Percentiles rank a stretch among this genome's conserved stretches.
Conservation (phyloP, 2,329 filamentous ascomycete genomes). For the Dactylellina sp. region DNA sequence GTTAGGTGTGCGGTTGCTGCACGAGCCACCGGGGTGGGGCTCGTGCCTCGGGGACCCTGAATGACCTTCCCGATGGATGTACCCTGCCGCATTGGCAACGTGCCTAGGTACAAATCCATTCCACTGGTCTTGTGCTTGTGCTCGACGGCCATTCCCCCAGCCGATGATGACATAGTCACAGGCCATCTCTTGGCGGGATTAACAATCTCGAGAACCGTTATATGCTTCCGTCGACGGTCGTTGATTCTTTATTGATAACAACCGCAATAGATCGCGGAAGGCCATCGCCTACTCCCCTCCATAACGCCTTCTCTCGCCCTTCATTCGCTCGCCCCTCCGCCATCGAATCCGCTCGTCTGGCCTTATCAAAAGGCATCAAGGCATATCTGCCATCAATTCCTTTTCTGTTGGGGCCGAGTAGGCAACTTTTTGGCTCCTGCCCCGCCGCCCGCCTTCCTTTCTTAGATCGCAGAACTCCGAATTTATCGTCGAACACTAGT, state of each 20-base stretch:
- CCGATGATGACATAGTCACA: constrained; percentile 51
- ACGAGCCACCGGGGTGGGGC: constrained; percentile 26
- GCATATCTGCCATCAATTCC: not conserved
- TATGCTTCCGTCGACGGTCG: not conserved
- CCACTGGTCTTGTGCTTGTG: constrained; percentile 19
- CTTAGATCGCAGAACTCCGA: constrained; percentile 49
- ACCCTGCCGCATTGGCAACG: constrained; percentile 8
- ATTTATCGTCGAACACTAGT: constrained; percentile 34
- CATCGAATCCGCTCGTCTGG: not conserved
- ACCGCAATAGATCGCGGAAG: not conserved
- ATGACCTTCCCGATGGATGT: constrained; percentile 34
- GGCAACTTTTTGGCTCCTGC: constrained; percentile 23
- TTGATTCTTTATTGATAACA: not conserved
- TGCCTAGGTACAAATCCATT: constrained; percentile 20
- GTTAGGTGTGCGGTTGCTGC: not conserved
- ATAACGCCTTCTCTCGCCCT: not conserved
- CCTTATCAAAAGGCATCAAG: no score
- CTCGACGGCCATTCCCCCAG: not conserved
- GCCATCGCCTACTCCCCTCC: not conserved
- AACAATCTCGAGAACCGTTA: not conserved
- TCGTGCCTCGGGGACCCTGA: constrained; percentile 1
- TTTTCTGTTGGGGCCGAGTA: constrained; percentile 31
- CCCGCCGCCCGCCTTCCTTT: constrained; percentile 51
- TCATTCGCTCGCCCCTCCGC: not conserved
- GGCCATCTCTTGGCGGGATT: constrained; percentile 12